These are phyloP conservation scores for Pestalotiopsis fici DNA, from an alignment of 2,329 filamentous ascomycete species.

Conservation along the genomic window DNA sequence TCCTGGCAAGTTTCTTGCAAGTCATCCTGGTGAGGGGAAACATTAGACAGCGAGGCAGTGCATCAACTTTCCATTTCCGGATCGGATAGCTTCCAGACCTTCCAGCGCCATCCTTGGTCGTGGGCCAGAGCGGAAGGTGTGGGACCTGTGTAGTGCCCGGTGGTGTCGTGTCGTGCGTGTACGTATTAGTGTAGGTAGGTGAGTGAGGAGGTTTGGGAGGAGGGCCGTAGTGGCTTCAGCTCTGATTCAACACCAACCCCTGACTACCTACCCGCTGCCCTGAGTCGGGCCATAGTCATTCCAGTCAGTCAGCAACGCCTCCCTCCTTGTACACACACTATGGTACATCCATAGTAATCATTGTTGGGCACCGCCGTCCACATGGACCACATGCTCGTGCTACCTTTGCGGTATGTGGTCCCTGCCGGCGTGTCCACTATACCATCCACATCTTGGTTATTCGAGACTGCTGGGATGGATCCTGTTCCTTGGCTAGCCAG, in stretches of 20 bases:
- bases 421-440: not conserved
- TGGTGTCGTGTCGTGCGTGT: not conserved
- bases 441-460: not conserved
- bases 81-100: not conserved
- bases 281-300: not conserved
- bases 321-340: not conserved
- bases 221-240: not conserved
- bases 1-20: not conserved
- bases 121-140: not conserved
- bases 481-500: not conserved
- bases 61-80: not conserved
- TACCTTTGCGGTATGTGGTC: not conserved
- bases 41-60: not conserved
- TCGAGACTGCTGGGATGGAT: not conserved
- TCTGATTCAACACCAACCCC: not conserved
- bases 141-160: not conserved
- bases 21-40: not conserved
- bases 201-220: not conserved
- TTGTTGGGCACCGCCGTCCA: not conserved
- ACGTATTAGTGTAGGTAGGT: not conserved
- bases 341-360: not conserved
- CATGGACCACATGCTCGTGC: not conserved
- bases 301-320: not conserved
- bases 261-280: not conserved
- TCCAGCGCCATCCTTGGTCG: not conserved